Conservation (phyloP, 805 yeast genomes). For the Yarrowia osloensis region DNA sequence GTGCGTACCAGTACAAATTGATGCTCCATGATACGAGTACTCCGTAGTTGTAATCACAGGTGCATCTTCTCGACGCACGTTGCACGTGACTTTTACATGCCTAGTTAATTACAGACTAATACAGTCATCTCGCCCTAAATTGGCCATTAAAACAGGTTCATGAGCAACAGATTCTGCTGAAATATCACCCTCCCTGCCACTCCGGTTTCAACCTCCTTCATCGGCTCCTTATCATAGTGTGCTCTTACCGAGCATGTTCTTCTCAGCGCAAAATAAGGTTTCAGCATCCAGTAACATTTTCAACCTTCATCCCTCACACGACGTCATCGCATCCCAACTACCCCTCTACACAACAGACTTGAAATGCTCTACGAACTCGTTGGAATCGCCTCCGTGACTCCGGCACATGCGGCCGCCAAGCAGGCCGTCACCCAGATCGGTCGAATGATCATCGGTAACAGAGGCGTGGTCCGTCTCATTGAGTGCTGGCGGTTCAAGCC, state of each 20-base stretch:
- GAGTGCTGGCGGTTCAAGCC: conserved; percentile 75
- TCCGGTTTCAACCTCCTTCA: background rate
- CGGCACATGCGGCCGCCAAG: conserved; percentile 60
- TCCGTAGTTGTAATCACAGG: no score
- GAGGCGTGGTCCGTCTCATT: conserved; percentile 90
- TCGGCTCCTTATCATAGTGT: background rate
- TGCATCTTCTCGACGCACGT: no score
- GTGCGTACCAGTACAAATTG: no score
- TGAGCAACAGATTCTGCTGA: no score
- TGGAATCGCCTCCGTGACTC: conserved; percentile 69
- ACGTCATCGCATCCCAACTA: conserved; percentile 7
- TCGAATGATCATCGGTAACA: conserved; percentile 75
- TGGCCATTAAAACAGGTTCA: no score
- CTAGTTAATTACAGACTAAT: no score
- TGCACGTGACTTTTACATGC: conserved; percentile 1
- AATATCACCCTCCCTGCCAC: no score
- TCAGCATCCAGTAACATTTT: conserved; percentile 19
- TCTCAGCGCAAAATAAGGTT: background rate
- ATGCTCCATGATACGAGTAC: no score
- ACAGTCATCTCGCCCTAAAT: no score
- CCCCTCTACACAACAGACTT: conserved; percentile 9
- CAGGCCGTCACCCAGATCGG: conserved; percentile 73
- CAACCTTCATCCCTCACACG: conserved; percentile 14
- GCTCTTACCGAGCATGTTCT: background rate
- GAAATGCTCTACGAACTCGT: conserved; percentile 85